Conservation (phyloP, 345 rosid species). For the Anastatica hierochuntica region DNA sequence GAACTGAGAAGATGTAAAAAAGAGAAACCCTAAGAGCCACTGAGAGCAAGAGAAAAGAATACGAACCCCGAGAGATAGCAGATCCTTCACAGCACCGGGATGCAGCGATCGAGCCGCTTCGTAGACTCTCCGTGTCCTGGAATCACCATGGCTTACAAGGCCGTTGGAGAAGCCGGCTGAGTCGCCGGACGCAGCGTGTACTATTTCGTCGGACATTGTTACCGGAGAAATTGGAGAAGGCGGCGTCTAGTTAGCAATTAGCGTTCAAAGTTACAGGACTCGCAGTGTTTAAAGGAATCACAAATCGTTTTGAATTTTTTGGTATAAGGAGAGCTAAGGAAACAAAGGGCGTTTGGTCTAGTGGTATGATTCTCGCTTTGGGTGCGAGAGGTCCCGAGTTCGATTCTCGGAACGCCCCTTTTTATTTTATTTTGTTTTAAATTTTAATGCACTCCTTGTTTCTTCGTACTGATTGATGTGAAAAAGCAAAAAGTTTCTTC, state of each 20-base stretch:
- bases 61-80: slow-evolving; percentile 47
- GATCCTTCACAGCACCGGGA: slow-evolving; percentile 45
- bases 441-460: no score
- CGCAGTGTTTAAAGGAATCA: background rate
- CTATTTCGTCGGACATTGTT: slow-evolving; percentile 33
- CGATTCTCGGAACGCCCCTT: slow-evolving; percentile 64
- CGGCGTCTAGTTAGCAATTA: background rate
- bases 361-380: slow-evolving; percentile 90
- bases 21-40: background rate
- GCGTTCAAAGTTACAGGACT: background rate
- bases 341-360: slow-evolving; percentile 62
- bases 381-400: slow-evolving; percentile 87
- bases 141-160: slow-evolving; percentile 6
- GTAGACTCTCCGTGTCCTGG: slow-evolving; percentile 27
- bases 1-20: background rate
- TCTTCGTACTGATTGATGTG: no score
- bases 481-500: no score
- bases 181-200: slow-evolving; percentile 3
- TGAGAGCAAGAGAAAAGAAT: background rate
- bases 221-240: background rate
- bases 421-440: background rate
- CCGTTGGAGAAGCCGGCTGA: slow-evolving; percentile 1
- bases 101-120: slow-evolving; percentile 49
- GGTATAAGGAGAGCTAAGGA: rapidly evolving
- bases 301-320: no score